These are phyloP conservation scores for Penicillium samsonianum DNA, from an alignment of 495 filamentous ascomycete species.

Conservation along the genomic window DNA sequence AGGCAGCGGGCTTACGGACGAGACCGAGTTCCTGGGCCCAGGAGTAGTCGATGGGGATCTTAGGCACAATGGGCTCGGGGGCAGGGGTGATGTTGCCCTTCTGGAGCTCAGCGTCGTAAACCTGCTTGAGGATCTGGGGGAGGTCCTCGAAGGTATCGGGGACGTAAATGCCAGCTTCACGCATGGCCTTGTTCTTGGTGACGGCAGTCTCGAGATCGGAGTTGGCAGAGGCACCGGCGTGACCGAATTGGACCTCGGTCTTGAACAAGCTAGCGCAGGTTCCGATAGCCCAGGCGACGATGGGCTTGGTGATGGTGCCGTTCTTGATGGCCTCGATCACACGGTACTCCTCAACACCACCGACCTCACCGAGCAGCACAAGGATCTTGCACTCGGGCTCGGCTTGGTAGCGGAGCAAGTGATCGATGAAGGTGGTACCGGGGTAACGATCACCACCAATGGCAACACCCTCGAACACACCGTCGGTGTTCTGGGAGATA, in stretches of 20 bases:
- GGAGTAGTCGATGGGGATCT: constrained; percentile 99
- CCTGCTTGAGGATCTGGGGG: constrained; percentile 67
- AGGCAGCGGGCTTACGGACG: constrained; percentile 98
- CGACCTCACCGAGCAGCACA: constrained; percentile 93
- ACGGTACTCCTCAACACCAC: constrained; percentile 99
- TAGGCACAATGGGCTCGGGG: constrained; percentile 88
- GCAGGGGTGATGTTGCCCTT: constrained; percentile 80
- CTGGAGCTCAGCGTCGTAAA: constrained; percentile 84
- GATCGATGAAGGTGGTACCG: constrained; percentile 98
- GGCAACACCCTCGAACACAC: constrained; percentile 98
- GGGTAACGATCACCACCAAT: constrained; percentile 99
- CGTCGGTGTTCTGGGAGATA: constrained; percentile 89
- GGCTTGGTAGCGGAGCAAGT: constrained; percentile 89
- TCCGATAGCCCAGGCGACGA: constrained; percentile 98
- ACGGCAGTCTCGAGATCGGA: constrained; percentile 97
- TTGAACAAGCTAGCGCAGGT: constrained; percentile 99
- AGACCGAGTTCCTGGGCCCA: constrained; percentile 99
- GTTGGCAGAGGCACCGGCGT: constrained; percentile 98
- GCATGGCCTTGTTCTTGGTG: constrained; percentile 95
- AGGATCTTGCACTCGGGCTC: constrained; percentile 98
- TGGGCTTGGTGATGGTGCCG: constrained; percentile 92
- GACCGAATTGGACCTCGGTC: constrained; percentile 99
- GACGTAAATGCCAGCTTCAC: constrained; percentile 89
- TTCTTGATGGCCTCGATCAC: constrained; percentile 97
- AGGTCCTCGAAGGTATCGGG: constrained; percentile 97